Percentiles rank a stretch among this genome's conserved stretches.
Evolutionary conservation across 306 rosid genomes (phyloP).

Genomic region (Prosopis cineraria): DNA sequence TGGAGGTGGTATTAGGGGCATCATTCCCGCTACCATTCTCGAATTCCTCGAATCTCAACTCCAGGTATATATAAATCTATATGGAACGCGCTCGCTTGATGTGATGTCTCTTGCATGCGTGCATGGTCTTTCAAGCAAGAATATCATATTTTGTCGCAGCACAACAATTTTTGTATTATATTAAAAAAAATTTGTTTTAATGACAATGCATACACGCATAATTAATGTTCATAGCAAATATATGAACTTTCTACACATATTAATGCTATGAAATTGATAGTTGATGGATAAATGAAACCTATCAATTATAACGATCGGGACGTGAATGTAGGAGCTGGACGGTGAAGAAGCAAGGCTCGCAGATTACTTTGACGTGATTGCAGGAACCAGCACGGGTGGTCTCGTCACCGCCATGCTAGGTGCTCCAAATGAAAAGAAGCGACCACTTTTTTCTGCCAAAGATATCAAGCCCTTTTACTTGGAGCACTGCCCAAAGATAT

Average conservation of each 20-base stretch:
- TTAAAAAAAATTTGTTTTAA: background rate
- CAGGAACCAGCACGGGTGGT: conserved; percentile 82
- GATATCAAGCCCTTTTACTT: conserved; percentile 64
- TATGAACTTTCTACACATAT: background rate
- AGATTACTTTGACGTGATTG: conserved; percentile 71
- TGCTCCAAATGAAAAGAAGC: conserved; percentile 52
- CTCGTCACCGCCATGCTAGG: conserved; percentile 68
- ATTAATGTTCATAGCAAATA: background rate
- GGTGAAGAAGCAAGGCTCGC: conserved; percentile 72
- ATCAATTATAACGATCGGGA: background rate
- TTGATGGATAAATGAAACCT: background rate
- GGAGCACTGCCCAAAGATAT: conserved; percentile 53
- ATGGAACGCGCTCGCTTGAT: background rate
- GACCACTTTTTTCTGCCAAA: conserved; percentile 67
- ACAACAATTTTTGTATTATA: background rate
- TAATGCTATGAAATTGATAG: background rate
- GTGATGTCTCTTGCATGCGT: background rate
- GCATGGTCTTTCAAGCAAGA: background rate
- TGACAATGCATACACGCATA: background rate
- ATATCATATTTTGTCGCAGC: background rate
- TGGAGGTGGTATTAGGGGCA: conserved; percentile 70
- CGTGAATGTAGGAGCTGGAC: conserved; percentile 51
- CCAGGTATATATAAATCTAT: conserved; percentile 40
- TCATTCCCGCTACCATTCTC: conserved; percentile 56
- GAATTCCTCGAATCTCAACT: conserved; percentile 54